Base-by-base conservation (phyloP, 176 grass and related monocot species). In the Rhynchospora tenuis region DNA sequence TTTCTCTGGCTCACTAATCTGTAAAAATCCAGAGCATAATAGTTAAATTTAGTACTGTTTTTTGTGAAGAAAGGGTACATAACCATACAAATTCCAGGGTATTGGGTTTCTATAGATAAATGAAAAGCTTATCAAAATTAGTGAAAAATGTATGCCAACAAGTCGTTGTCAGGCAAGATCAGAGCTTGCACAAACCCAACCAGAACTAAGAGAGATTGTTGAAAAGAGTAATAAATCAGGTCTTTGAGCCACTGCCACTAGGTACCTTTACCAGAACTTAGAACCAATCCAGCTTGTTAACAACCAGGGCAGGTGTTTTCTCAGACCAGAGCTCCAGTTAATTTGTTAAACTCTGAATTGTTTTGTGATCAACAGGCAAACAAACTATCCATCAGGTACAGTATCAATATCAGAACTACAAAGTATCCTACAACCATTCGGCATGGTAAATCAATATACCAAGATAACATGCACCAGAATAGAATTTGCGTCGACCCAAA, bases 1-100 rank as follows among this genome's bases (percentile, higher is more conserved):
- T 78, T 91, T 78, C 79, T 91, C 79, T 65, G 96, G 96, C 85
- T 98, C 93, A 45, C 88, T 98, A 57, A 98, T 91, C 96, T 98
- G 91, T 58, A 91, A 42, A 82, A 82, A 52, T 47, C 56, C 52
- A 45, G 16, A 56, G 24, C 50, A 56, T 12, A 56, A 77, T 24
- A 77, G 23, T 56, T 77, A 9, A 55, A 31, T 77, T 31, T 13
- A 14, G 27, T n/a, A 51, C 0, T 51, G 0, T 55, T 77, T 56
- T 54, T 55, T 9, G 50, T 77, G 26, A 55, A 56, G 1, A 56
- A 54, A 51, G 26, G 24, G 29, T 77, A 77, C 31, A 7, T 55
- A 76, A 15, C 29, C 29, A 31, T 17, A 9, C 12, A 50, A 2
- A 31, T 15, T 26, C 26, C 26, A 29, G 24, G 15, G 7, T 19